Conservation (phyloP, 2,329 filamentous ascomycete genomes). For the Gremmenia infestans region DNA sequence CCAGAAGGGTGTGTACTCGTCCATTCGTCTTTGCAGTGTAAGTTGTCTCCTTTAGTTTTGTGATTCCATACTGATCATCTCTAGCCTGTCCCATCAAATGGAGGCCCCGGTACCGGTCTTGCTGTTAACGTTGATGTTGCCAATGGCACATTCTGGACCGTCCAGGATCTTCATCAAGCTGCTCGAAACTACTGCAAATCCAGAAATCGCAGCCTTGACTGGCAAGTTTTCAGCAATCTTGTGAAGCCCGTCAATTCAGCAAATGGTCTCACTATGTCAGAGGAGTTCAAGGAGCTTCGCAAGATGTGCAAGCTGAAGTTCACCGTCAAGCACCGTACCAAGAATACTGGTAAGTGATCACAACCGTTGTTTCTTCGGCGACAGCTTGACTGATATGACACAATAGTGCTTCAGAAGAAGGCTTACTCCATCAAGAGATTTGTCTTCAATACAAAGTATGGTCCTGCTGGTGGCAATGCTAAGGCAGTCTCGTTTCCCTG, state of each 20-base stretch:
- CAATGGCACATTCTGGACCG: slow-evolving; percentile 82
- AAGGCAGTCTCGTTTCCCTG: slow-evolving; percentile 53
- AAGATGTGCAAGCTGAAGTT: slow-evolving; percentile 53
- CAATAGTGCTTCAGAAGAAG: slow-evolving; percentile 33
- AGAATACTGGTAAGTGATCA: slow-evolving; percentile 31
- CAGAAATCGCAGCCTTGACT: slow-evolving; percentile 22
- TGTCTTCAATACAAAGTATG: slow-evolving; percentile 38
- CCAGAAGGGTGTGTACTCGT: slow-evolving; percentile 85
- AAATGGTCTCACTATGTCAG: slow-evolving; percentile 33
- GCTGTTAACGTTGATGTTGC: slow-evolving; percentile 87
- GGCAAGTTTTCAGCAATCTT: slow-evolving; percentile 18
- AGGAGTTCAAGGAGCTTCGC: slow-evolving; percentile 50
- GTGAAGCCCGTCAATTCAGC: slow-evolving; percentile 16
- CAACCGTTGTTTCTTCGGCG: not conserved
- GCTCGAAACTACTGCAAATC: slow-evolving; percentile 29
- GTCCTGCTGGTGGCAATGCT: slow-evolving; percentile 42
- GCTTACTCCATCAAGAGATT: slow-evolving; percentile 50
- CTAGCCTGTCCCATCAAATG: slow-evolving; percentile 18
- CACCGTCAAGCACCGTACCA: slow-evolving; percentile 48
- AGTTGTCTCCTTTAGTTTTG: slow-evolving; percentile 9
- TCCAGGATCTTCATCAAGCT: slow-evolving; percentile 33
- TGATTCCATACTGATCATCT: slow-evolving; percentile 6
- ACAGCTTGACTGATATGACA: not conserved
- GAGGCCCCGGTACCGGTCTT: slow-evolving; percentile 49
- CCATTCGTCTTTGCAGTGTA: slow-evolving; percentile 69